Percentiles rank a stretch among this genome's conserved stretches.
Conservation (phyloP, 1,284 basidiomycete genomes). For the Rhodotorula sp. region DNA sequence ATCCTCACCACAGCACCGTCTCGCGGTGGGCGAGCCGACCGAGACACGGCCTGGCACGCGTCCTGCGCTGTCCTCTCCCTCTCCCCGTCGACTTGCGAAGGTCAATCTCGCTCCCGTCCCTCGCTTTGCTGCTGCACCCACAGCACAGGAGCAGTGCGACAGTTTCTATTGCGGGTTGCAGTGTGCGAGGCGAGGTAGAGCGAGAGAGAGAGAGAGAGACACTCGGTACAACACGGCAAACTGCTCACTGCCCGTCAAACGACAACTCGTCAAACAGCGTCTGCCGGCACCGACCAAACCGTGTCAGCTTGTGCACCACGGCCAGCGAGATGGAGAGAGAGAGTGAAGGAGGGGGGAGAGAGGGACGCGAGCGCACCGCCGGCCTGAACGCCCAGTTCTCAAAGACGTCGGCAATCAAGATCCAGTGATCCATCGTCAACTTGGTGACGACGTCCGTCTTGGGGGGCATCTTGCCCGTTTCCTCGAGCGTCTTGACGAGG, state of each 20-base stretch:
- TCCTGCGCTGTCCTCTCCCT: not conserved
- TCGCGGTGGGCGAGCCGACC: no score
- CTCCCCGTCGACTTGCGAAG: not conserved
- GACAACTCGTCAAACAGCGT: constrained; percentile 11
- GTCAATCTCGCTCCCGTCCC: not conserved
- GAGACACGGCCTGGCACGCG: not conserved
- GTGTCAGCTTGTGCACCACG: no score
- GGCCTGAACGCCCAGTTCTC: constrained; percentile 38
- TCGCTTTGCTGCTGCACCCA: not conserved
- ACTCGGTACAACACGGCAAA: no score
- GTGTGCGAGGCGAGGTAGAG: no score
- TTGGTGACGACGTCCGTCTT: constrained; percentile 18
- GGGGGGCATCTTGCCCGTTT: not conserved
- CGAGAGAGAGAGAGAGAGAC: no score
- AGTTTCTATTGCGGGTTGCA: no score
- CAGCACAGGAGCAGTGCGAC: not conserved
- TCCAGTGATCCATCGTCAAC: constrained; percentile 30
- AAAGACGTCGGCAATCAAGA: constrained; percentile 31
- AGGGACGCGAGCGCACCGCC: not conserved
- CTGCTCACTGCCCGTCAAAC: no score
- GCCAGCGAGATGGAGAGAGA: no score
- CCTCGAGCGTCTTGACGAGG: constrained; percentile 23
- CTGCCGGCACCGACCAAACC: not conserved
- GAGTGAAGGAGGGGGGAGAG: not conserved
- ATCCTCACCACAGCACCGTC: no score